These are phyloP conservation scores for Penicillium expansum DNA, from an alignment of 2,329 filamentous ascomycete species.

Conservation along the genomic window DNA sequence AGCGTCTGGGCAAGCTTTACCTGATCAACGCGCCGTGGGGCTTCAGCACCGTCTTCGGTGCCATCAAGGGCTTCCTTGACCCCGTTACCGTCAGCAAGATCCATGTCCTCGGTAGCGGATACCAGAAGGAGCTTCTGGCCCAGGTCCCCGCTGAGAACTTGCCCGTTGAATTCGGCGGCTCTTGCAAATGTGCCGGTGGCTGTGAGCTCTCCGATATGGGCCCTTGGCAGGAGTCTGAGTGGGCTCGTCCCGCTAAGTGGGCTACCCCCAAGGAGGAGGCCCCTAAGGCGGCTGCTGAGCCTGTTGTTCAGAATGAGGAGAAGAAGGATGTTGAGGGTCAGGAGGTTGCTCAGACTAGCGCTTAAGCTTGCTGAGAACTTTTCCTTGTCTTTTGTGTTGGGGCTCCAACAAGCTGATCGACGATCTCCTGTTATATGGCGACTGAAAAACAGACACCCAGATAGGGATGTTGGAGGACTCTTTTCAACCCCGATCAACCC, in stretches of 20 bases:
- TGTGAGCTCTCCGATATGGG: conserved; percentile 86
- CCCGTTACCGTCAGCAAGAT: conserved; percentile 97
- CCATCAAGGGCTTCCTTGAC: conserved; percentile 92
- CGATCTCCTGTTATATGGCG: neutral
- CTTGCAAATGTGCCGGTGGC: conserved; percentile 75
- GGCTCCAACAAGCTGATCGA: neutral
- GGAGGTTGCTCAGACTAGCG: conserved; percentile 28
- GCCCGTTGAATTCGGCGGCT: conserved; percentile 79
- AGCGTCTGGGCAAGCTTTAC: conserved; percentile 93
- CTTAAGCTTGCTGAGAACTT: conserved; percentile 24
- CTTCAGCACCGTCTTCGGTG: conserved; percentile 78
- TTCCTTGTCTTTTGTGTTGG: conserved; percentile 9
- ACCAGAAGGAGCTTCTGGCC: conserved; percentile 77
- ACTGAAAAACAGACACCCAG: neutral
- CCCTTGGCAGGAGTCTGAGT: conserved; percentile 66
- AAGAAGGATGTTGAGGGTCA: conserved; percentile 28
- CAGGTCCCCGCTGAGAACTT: conserved; percentile 90
- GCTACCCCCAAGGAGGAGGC: conserved; percentile 33
- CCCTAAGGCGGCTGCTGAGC: conserved; percentile 25
- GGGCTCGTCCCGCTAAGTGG: conserved; percentile 47
- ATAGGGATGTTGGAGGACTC: neutral
- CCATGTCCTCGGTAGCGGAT: conserved; percentile 76
- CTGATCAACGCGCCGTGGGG: conserved; percentile 98
- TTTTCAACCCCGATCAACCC: neutral
- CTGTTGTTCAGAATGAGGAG: conserved; percentile 28